A percentile compares a stretch with the other conserved stretches of the same genome.
Conservation (phyloP, 306 rosid genomes). For the Myrica gale region DNA sequence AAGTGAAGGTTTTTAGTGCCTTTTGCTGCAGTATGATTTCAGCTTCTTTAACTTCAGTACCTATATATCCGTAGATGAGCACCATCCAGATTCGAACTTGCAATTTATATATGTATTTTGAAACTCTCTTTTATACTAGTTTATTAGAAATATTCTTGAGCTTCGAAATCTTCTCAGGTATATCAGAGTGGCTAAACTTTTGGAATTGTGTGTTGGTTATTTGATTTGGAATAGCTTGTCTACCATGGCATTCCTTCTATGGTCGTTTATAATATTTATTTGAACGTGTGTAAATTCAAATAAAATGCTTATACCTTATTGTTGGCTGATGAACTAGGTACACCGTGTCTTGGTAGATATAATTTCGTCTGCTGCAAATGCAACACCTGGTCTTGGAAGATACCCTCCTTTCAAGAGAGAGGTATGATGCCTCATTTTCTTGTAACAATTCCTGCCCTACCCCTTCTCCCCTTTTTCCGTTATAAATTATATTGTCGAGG, state of each 20-base stretch:
- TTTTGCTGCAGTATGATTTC: background rate
- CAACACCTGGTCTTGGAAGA: conserved; percentile 97
- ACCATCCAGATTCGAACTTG: conserved; percentile 1
- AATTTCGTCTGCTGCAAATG: conserved; percentile 85
- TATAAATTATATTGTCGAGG: conserved; percentile 7
- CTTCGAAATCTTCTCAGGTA: background rate
- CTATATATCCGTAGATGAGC: background rate
- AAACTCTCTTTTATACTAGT: background rate
- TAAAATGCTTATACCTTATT: conserved; percentile 19
- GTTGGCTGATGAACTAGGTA: conserved; percentile 51
- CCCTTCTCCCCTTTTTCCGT: background rate
- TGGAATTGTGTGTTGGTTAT: background rate
- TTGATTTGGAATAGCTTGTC: background rate
- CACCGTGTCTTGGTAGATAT: conserved; percentile 88
- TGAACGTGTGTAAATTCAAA: conserved; percentile 2
- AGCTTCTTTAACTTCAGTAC: conserved; percentile 10
- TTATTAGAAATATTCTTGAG: background rate
- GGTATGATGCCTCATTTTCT: conserved; percentile 46
- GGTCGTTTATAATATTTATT: background rate
- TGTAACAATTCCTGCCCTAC: background rate
- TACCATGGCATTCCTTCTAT: background rate
- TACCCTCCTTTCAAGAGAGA: conserved; percentile 97
- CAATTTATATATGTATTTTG: background rate
- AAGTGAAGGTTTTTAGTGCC: conserved; percentile 26
- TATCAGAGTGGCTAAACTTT: background rate